phyloP scores from a whole-genome alignment of 805 yeast species.

The Ogataea methylovora region DNA sequence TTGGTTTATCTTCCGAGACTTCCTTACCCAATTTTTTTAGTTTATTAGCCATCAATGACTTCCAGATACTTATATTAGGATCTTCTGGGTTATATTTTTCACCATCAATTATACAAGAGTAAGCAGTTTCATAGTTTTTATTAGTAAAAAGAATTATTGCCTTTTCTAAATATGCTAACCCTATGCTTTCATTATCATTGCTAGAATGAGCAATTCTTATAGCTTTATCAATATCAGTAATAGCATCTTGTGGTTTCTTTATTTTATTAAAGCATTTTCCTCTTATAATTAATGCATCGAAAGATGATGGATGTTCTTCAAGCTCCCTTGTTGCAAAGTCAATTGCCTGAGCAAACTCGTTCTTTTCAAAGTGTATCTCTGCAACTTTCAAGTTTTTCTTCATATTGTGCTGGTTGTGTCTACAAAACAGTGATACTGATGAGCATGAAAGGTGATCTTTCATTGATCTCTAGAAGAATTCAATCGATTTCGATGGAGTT shows the following conservation, averaged over 20 bases:
- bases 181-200: constrained; percentile 37
- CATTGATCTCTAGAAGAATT: no score
- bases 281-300: constrained; percentile 39
- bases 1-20: constrained; percentile 2
- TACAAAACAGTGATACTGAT: no score
- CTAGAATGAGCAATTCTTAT: constrained; percentile 29
- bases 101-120: constrained; percentile 34
- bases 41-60: constrained; percentile 27
- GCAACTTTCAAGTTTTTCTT: constrained; percentile 31
- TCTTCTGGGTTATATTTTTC: constrained; percentile 35
- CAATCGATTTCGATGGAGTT: no score
- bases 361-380: constrained; percentile 34
- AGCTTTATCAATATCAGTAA: constrained; percentile 17
- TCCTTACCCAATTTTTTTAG: constrained; percentile 27
- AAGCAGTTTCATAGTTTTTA: constrained; percentile 34
- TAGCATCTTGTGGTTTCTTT: constrained; percentile 39
- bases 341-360: constrained; percentile 39
- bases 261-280: constrained; percentile 42
- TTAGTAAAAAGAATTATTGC: constrained; percentile 39
- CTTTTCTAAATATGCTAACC: constrained; percentile 39
- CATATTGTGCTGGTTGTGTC: no score
- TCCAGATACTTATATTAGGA: constrained; percentile 37
- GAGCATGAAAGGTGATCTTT: no score
- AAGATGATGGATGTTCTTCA: constrained; percentile 34
- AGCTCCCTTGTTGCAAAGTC: constrained; percentile 31